phyloP scores from a whole-genome alignment of 805 yeast genomes.

The Candida caryicola region DNA sequence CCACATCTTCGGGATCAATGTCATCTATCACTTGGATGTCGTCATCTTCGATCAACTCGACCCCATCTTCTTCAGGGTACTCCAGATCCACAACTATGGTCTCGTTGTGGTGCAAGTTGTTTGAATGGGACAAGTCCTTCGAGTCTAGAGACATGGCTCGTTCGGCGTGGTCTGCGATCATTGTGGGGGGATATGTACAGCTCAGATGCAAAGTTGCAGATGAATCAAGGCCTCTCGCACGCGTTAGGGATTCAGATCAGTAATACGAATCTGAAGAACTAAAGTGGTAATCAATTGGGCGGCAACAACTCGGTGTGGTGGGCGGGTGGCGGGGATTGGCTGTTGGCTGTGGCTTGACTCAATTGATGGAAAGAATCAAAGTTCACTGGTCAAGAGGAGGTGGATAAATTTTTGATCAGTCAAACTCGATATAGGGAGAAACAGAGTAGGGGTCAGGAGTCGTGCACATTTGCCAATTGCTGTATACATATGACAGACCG shows the following conservation, averaged over 20 bases:
- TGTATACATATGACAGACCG: neutral
- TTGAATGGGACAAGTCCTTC: neutral
- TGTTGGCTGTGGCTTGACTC: neutral
- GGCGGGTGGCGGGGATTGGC: neutral
- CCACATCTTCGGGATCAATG: conserved; percentile 7
- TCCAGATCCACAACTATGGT: conserved; percentile 12
- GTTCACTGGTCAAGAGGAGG: neutral
- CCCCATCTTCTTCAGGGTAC: conserved; percentile 12
- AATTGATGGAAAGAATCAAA: neutral
- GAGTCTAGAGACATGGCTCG: neutral
- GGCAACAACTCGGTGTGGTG: neutral
- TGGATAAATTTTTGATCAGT: neutral
- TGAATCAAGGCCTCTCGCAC: neutral
- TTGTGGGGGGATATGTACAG: neutral
- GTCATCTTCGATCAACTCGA: conserved; percentile 18
- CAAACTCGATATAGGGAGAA: neutral
- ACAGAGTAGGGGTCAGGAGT: neutral
- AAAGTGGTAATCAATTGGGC: neutral
- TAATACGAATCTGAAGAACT: neutral
- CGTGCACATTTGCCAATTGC: neutral
- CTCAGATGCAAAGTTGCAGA: too few species aligned
- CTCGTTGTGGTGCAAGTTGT: neutral
- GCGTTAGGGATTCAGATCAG: neutral
- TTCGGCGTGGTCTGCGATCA: neutral
- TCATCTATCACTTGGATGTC: conserved; percentile 9